Evolutionary conservation across 2,329 filamentous ascomycete species (phyloP).

Genomic region (Elsinoe arachidis): DNA sequence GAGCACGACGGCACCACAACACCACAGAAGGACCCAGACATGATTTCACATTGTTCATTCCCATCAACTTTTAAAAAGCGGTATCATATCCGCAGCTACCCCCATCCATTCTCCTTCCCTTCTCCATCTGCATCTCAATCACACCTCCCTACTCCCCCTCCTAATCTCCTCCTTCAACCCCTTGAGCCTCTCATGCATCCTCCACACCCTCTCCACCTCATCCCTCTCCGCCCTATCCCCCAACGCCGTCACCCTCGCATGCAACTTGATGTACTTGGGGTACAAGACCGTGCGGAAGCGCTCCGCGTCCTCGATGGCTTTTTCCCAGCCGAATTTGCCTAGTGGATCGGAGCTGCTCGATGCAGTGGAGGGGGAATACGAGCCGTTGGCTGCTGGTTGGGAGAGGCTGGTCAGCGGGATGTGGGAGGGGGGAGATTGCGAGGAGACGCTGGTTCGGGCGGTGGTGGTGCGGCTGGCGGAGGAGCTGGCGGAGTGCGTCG

Average conservation of each 20-base stretch:
- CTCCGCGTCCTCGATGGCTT: constrained; percentile 34
- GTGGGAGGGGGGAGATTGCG: constrained; percentile 8
- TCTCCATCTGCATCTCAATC: not conserved
- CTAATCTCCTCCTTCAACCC: constrained; percentile 51
- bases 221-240: constrained; percentile 27
- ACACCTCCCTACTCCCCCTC: constrained; percentile 24
- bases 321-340: constrained; percentile 24
- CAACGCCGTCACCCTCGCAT: constrained; percentile 38
- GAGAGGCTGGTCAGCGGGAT: not conserved
- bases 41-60: too few species aligned
- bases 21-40: too few species aligned
- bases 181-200: constrained; percentile 46
- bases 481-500: constrained; percentile 22
- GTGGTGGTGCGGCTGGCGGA: constrained; percentile 14
- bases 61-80: too few species aligned
- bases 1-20: too few species aligned
- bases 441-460: constrained; percentile 7
- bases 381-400: constrained; percentile 12
- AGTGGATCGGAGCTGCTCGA: constrained; percentile 18
- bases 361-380: constrained; percentile 19
- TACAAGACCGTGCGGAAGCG: constrained; percentile 50
- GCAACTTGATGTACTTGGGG: constrained; percentile 48
- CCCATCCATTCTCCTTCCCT: not conserved
- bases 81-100: not conserved
- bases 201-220: constrained; percentile 45